These are phyloP conservation scores for Phlebopus sp. DNA, from an alignment of 1,284 basidiomycete species.

Conservation along the genomic window DNA sequence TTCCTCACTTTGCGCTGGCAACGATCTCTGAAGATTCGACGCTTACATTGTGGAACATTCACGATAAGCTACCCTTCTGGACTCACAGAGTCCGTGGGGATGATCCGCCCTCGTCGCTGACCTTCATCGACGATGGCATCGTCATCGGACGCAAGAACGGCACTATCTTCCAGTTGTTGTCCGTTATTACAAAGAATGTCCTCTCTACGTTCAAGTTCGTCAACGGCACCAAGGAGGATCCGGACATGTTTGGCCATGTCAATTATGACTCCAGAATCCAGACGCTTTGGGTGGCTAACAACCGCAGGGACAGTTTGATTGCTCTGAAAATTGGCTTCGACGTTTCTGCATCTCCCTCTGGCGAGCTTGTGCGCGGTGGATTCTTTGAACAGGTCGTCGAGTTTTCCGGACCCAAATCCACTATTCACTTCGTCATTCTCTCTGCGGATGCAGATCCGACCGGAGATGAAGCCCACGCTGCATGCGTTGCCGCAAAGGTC, in stretches of 20 bases:
- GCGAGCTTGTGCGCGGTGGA: slow-evolving; percentile 57
- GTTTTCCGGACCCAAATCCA: slow-evolving; percentile 77
- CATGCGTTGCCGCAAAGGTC: slow-evolving; percentile 76
- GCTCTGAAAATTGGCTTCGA: slow-evolving; percentile 74
- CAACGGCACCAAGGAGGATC: slow-evolving; percentile 62
- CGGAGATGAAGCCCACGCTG: slow-evolving; percentile 75
- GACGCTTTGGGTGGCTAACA: slow-evolving; percentile 82
- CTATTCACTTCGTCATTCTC: slow-evolving; percentile 82
- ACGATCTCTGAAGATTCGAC: slow-evolving; percentile 78
- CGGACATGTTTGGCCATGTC: slow-evolving; percentile 81
- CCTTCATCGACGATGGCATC: slow-evolving; percentile 76
- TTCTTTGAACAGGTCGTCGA: slow-evolving; percentile 78
- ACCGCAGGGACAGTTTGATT: slow-evolving; percentile 75
- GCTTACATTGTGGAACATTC: slow-evolving; percentile 74
- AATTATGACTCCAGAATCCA: slow-evolving; percentile 78
- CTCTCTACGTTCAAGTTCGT: slow-evolving; percentile 78
- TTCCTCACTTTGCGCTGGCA: slow-evolving; percentile 66
- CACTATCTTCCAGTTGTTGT: slow-evolving; percentile 74
- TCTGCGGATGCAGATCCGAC: slow-evolving; percentile 75
- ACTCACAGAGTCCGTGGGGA: slow-evolving; percentile 72
- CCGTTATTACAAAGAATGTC: slow-evolving; percentile 63
- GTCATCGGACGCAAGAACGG: slow-evolving; percentile 78
- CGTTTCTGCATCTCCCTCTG: slow-evolving; percentile 46
- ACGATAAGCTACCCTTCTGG: slow-evolving; percentile 69
- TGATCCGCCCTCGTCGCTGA: slow-evolving; percentile 73